Evolutionary conservation across 106 monocot genomes (phyloP), one percentile per base, ranked within the genome.

Genomic region (Gastrodia elata): DNA sequence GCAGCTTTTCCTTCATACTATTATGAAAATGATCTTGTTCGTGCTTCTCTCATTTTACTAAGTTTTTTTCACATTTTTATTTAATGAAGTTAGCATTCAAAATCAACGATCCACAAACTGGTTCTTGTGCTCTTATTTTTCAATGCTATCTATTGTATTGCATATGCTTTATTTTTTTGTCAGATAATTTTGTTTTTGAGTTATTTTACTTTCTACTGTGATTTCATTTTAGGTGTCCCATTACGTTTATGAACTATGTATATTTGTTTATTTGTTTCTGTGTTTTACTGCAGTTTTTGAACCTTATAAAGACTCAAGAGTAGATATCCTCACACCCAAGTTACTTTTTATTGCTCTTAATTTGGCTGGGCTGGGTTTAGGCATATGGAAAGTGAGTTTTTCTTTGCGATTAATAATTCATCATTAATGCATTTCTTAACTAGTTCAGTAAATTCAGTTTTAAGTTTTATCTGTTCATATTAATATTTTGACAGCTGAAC

Each of bases 301-400:
- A 80, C 94, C 94, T 46, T 94, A 80, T 75, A 94, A 94, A 77
- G 91, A 94, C 77, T 72, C 91, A 70, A 91, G 73, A 61, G 91
- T 94, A 35, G 94, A 94, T 76, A 77, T 72, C 13, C 64, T 88
- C 42, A 72, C 82, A 57, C 91, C 94, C 43, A 94, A 84, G 58
- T 80, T 93, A 76, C 73, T 93, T 24, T 93, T 90, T 76, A 82
- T 85, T 78, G 93, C 90, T 38, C 87, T 93, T 49, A 93, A 93
- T 64, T 68, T 93, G 44, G 90, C 85, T 73, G 90, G 73, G 18
- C 27, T 93, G 38, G 77, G 57, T 64, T 71, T 93, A 78, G 93
- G 93, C 73, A 76, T 93, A 46, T 93, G 93, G 93, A 93, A 93
- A 87, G 90, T 93, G 75, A 83, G 69, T 26, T 49, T 24, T 69